phyloP scores from a whole-genome alignment of 1,284 basidiomycete genomes.

The Bondarzewia mesenterica region DNA sequence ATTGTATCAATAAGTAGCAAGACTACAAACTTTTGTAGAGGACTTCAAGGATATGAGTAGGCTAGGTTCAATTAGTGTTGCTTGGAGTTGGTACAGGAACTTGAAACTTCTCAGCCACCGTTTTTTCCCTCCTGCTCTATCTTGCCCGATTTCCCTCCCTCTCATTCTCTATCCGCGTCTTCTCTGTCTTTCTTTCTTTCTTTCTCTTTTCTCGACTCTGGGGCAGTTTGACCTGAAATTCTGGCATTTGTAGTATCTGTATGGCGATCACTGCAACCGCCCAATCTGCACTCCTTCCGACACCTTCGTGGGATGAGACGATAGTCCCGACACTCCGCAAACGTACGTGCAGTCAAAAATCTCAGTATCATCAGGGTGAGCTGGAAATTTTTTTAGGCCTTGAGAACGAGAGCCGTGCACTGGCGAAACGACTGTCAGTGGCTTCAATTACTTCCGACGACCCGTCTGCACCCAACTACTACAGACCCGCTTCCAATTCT shows the following conservation, averaged over 20 bases:
- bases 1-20: too few species aligned
- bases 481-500: constrained; percentile 11
- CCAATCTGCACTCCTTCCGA: constrained; percentile 42
- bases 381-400: constrained; percentile 39
- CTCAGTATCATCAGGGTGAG: neutral
- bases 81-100: too few species aligned
- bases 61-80: too few species aligned
- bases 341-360: constrained; percentile 35
- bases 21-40: too few species aligned
- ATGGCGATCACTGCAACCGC: constrained; percentile 33
- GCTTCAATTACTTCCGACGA: constrained; percentile 57
- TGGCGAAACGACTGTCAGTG: constrained; percentile 66
- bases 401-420: constrained; percentile 61
- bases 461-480: constrained; percentile 13
- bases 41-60: too few species aligned
- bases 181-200: constrained; percentile 1
- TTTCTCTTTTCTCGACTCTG: neutral
- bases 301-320: constrained; percentile 61
- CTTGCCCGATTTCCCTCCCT: neutral
- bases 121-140: neutral
- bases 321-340: constrained; percentile 65
- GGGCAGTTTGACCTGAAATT: neutral
- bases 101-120: too few species aligned
- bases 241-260: constrained; percentile 6
- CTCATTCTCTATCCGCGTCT: constrained; percentile 1